phyloP scores from a whole-genome alignment of 2,329 filamentous ascomycete genomes.

The Cladosporium sp. region DNA sequence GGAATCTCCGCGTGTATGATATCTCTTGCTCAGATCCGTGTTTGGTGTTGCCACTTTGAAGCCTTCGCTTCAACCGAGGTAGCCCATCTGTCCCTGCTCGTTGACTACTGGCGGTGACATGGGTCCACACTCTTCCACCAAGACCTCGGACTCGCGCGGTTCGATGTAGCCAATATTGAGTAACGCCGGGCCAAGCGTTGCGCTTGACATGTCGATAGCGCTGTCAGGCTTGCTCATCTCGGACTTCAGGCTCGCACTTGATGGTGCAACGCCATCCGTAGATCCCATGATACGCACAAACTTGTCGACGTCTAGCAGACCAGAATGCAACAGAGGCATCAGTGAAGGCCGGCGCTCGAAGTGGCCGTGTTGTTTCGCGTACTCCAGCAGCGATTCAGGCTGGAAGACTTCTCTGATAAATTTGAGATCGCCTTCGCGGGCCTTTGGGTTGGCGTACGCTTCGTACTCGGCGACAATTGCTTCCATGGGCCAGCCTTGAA shows the following conservation, averaged over 20 bases:
- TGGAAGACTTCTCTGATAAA: constrained; percentile 43
- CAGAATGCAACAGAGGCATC: constrained; percentile 16
- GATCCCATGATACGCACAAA: constrained; percentile 14
- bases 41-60: neutral
- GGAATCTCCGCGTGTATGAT: neutral
- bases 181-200: neutral
- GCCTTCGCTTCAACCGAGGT: neutral
- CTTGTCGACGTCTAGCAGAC: constrained; percentile 16
- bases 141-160: constrained; percentile 3
- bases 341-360: constrained; percentile 15
- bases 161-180: neutral
- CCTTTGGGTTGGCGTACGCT: constrained; percentile 52
- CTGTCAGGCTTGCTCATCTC: constrained; percentile 13
- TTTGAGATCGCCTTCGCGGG: constrained; percentile 43
- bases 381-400: constrained; percentile 35
- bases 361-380: constrained; percentile 18
- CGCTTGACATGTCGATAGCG: constrained; percentile 4
- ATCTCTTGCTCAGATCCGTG: neutral
- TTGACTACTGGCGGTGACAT: constrained; percentile 9
- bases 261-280: constrained; percentile 13
- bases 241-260: constrained; percentile 11
- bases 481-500: constrained; percentile 62
- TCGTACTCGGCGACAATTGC: constrained; percentile 70
- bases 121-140: constrained; percentile 4
- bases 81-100: neutral